Evolutionary conservation across 2,329 filamentous ascomycete genomes (phyloP), one percentile per base, ranked within the genome.

Genomic region (Fusarium chaquense): DNA sequence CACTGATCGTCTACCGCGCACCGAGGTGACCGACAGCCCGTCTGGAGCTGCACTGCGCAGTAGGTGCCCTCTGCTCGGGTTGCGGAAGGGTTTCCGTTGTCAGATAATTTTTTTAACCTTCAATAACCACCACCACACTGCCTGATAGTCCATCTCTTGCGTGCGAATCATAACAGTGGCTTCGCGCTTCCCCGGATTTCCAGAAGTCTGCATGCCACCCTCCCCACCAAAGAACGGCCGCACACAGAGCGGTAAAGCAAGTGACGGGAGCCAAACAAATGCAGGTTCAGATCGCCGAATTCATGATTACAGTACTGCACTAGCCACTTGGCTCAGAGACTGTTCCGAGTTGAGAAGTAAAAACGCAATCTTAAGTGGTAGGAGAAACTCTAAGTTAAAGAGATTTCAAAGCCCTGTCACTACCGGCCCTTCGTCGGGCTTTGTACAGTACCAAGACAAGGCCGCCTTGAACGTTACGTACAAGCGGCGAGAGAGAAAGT

Each of bases 191-290:
- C 67, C 67, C 67, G 43, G 67, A 67, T 70, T 70, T 70, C 67
- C 67, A 70, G 67, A 70, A 70, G 51, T 46, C 53, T 70, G 67
- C 67, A 70, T 70, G 67, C 49, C 67, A 70, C 67, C 67, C 67
- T 67, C 67, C 67, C 46, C 62, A 57, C 52, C 36, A 57, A 40
- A 26, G 36, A 62, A 70, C 10, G 58, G 55, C 53, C 62, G 66
- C 63, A 62, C 67, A 62, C 53, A 50, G 53, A 67, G 62, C 52
- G 51, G 63, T 57, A 70, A 56, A 60, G 51, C 53, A 69, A 56
- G 40, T 46, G 52, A 58, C 67, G 57, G 61, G 62, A 70, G 66
- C 67, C 67, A 69, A 58, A 61, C 50, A 43, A 62, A 70, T 52
- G 58, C 57, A 69, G 67, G 66, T 67, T 63, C 62, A 58, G 67